These are phyloP conservation scores for Acanthamoeba healyi DNA, from an alignment of 208 protist genomes.

Conservation along the genomic window DNA sequence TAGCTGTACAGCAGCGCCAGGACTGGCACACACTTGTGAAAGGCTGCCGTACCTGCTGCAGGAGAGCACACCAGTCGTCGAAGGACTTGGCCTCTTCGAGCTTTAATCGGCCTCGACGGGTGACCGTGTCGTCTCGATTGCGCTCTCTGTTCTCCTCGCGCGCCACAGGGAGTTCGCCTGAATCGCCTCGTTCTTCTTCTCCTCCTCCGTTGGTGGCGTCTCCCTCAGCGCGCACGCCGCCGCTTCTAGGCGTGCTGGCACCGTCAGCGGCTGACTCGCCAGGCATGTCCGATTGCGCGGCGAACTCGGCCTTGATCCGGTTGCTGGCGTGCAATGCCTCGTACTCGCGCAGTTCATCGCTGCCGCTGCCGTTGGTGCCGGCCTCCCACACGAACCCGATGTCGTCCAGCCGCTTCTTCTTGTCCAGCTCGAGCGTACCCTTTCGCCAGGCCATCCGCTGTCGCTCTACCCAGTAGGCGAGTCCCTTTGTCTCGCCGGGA, in stretches of 20 bases:
- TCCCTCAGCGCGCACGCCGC: too few species aligned
- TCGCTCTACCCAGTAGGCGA: slow-evolving; percentile 33
- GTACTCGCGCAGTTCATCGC: neutral
- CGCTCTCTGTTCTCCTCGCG: neutral
- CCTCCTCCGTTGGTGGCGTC: neutral
- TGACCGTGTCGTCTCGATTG: neutral
- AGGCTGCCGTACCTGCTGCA: slow-evolving; percentile 11
- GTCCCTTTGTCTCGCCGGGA: slow-evolving; percentile 32
- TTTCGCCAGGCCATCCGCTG: slow-evolving; percentile 33
- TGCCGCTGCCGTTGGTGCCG: neutral
- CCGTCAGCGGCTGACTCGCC: neutral
- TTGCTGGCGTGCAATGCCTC: neutral
- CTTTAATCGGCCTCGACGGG: neutral
- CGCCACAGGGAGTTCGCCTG: neutral
- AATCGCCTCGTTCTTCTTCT: neutral
- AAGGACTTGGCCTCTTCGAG: slow-evolving; percentile 50
- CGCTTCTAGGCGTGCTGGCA: too few species aligned
- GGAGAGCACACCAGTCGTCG: slow-evolving; percentile 23
- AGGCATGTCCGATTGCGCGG: neutral
- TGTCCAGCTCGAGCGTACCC: slow-evolving; percentile 10
- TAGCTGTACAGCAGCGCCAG: too few species aligned
- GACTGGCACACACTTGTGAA: too few species aligned
- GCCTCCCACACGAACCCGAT: slow-evolving; percentile 55
- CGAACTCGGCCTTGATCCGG: neutral
- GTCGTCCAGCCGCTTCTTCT: slow-evolving; percentile 58